Base-by-base conservation (phyloP, 371 early-diverging fungal species). In the Phascolomyces articulosus region DNA sequence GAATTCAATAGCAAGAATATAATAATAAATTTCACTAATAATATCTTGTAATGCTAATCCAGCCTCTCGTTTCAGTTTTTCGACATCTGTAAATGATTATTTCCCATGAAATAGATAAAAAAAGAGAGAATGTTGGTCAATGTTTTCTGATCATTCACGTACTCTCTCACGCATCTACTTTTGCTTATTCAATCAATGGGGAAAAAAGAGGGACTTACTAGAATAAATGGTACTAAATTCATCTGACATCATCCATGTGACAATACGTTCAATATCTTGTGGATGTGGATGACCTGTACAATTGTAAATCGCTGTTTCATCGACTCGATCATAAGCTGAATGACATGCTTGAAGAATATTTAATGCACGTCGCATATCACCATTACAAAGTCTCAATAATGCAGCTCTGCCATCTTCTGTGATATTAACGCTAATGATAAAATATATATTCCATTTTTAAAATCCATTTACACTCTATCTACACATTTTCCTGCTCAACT, bases 281-380 rank as follows among this genome's bases (percentile, higher is more conserved):
- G 97, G 97, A 20, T 91, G 84, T 23, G 99, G 99, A 31, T 94
- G 83, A 0, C 96, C 99, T 8, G 96, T 96, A 67, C 95, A 95
- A 31, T 85, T 85, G 75, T 97, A 98, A 9, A 98, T 88, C 0
- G 88, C 89, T 18, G 79, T 79, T 63, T 92, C 91, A 62, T 89
- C 90, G 10, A 96, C 89, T 0, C 66, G 60, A 40, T 90, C 88
- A 65, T 88, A 95, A 0, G 92, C 95, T 10, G 96, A 92, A 75
- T 95, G 93, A 77, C 94, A 90, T 31, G 91, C 91, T 75, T 95
- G 97, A 31, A 96, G 79, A 29, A 97, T 93, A 79, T 99, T 99
- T 21, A 99, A 82, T 7, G 95, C 93, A 40, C 94, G 88, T 71
- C 99, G 90, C 98, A 99, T 98, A 73, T 99, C 99, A 15, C 99